Conservation (phyloP, 192 early-diverging fungal genomes). For the Lobosporangium transversale region DNA sequence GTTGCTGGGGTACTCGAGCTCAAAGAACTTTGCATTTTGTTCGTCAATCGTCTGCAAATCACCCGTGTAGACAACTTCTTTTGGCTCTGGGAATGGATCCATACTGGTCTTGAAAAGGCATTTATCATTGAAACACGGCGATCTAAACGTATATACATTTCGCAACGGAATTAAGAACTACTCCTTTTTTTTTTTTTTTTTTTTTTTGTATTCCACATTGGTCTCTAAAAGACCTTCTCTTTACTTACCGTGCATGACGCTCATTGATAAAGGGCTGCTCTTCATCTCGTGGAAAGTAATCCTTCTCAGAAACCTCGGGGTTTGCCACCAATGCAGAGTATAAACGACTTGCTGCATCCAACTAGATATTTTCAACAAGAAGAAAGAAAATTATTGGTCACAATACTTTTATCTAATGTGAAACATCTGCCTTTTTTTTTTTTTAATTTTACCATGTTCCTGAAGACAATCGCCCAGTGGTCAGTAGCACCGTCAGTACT, state of each 20-base stretch:
- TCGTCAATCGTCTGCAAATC: constrained; percentile 54
- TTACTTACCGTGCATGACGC: constrained; percentile 53
- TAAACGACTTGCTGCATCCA: constrained; percentile 62
- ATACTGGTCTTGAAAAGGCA: constrained; percentile 65
- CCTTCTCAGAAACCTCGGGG: constrained; percentile 48
- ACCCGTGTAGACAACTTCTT: constrained; percentile 47
- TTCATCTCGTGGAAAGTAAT: constrained; percentile 57
- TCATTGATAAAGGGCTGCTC: constrained; percentile 55
- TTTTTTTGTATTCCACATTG: too few species aligned
- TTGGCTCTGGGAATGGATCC: constrained; percentile 60
- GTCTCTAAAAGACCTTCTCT: too few species aligned
- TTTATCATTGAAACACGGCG: constrained; percentile 62
- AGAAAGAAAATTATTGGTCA: background rate
- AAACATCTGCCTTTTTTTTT: background rate
- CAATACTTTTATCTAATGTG: background rate
- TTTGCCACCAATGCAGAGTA: constrained; percentile 56
- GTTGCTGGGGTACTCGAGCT: constrained; percentile 50
- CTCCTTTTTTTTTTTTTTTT: too few species aligned
- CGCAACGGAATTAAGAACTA: too few species aligned
- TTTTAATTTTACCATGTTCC: constrained; percentile 58
- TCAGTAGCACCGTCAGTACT: constrained; percentile 56
- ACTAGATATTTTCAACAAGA: constrained; percentile 16
- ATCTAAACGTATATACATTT: too few species aligned
- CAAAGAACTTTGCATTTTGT: constrained; percentile 53
- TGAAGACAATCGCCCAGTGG: constrained; percentile 58